Base-by-base conservation (phyloP, 2,329 filamentous ascomycete species). In the Hirsutella thompsonii region DNA sequence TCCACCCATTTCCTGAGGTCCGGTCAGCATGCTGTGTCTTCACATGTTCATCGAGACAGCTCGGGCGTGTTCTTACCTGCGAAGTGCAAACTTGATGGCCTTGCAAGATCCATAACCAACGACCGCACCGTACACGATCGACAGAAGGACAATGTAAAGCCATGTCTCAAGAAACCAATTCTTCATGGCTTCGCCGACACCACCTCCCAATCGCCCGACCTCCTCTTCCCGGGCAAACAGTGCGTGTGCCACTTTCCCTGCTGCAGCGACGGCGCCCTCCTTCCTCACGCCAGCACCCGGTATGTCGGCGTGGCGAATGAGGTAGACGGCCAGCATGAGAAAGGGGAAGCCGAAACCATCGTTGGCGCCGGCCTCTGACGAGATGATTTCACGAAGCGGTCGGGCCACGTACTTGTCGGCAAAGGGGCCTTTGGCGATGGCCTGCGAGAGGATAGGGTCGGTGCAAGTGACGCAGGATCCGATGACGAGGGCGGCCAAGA, bases 401-500 rank as follows among this genome's bases (percentile, higher is more conserved):
- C 74, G 66, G 9, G 69, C 62, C 2, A 80, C 74, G 43, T 69
- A 79, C 44, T 76, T 77, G 49, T 80, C 75, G 0, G 76, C 66
- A 47, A 81, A 55, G 0, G 73, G 70, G 0, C 74, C 74, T 52
- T 79, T 79, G 16, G 75, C 76, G 14, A 79, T 67, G 20, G 74
- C 72, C 48, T 79, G 74, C 0, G 74, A 77, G 5, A 80, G 59
- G n/a, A 79, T 64, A 0, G 75, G 75, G 44, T 79, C 76, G 0
- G 75, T 80, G 42, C 68, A 76, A 3, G 75, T 77, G 10, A 79
- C 74, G 39, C 72, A 77, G 0, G 75, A 73, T 2, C 66, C 74
- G 44, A 80, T 74, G 18, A 74, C 73, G 33, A 80, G 57, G 1
- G 71, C 66, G 2, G 70, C 61, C 2, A 76, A 60, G 13, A 76